Conservation (phyloP, 495 filamentous ascomycete species). For the Echria macrotheca region DNA sequence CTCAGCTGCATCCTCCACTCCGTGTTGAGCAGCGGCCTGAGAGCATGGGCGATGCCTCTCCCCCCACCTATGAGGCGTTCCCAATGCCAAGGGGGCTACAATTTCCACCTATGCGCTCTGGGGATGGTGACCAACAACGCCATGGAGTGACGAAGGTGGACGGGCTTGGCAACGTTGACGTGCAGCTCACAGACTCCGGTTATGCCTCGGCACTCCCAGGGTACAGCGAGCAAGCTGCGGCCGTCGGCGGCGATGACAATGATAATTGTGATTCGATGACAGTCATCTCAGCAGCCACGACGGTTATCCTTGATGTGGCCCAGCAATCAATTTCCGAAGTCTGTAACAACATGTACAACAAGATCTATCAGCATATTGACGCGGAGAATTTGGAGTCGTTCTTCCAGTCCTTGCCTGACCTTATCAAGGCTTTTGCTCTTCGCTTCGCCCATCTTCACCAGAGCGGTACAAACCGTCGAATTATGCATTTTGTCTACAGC, state of each 20-base stretch:
- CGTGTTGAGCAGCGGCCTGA: no score
- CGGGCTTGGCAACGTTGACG: neutral
- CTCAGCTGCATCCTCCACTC: no score
- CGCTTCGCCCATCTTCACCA: neutral
- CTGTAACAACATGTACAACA: constrained; percentile 1
- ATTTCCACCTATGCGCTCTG: no score
- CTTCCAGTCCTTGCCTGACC: neutral
- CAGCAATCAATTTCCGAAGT: constrained; percentile 6
- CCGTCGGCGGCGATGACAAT: neutral
- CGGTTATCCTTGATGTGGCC: neutral
- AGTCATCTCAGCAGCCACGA: constrained; percentile 3
- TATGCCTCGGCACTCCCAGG: neutral
- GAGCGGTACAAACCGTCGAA: constrained; percentile 1
- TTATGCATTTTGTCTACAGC: constrained; percentile 9
- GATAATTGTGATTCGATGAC: constrained; percentile 4
- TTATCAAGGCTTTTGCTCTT: constrained; percentile 3
- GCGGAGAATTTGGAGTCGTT: neutral
- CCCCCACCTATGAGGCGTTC: no score
- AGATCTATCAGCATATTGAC: neutral
- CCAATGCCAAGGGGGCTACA: no score
- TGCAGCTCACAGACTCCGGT: neutral
- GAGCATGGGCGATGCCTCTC: no score
- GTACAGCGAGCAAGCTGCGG: neutral
- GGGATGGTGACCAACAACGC: no score
- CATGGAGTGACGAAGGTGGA: neutral